phyloP scores from a whole-genome alignment of 106 monocot genomes.

The Acorus calamus region DNA sequence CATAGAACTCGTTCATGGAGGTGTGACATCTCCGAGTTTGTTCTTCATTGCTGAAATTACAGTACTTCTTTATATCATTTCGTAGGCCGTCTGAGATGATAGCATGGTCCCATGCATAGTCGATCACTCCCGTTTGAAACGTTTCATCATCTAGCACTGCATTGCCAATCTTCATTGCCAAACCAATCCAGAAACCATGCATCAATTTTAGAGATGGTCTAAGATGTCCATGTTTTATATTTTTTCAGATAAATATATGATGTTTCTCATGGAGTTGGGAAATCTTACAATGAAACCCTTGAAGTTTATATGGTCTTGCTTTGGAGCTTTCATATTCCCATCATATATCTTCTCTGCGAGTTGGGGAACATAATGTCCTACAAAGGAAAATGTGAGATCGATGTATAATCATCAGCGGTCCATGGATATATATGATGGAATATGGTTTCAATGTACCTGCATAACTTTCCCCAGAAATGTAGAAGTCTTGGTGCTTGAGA shows the following conservation, averaged over 20 bases:
- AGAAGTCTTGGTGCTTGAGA: conserved; percentile 53
- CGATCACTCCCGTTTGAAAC: conserved; percentile 74
- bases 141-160: conserved; percentile 81
- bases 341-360: conserved; percentile 36
- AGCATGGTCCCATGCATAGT: conserved; percentile 95
- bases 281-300: conserved; percentile 41
- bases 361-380: conserved; percentile 57
- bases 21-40: conserved; percentile 16
- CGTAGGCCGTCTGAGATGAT: conserved; percentile 84
- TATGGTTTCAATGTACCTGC: conserved; percentile 20
- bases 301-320: conserved; percentile 31
- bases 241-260: no score
- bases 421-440: not conserved
- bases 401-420: no score
- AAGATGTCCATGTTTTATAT: not conserved
- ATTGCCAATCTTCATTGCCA: conserved; percentile 63
- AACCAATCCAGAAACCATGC: not conserved
- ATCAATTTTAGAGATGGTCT: not conserved
- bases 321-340: conserved; percentile 19
- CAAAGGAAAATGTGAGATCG: not conserved
- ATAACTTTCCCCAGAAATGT: conserved; percentile 71
- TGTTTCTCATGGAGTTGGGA: no score
- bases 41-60: conserved; percentile 50
- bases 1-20: conserved; percentile 39
- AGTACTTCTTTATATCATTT: conserved; percentile 40